These are phyloP conservation scores for Neofusicoccum laricinum DNA, from an alignment of 2,329 filamentous ascomycete species.

Conservation along the genomic window DNA sequence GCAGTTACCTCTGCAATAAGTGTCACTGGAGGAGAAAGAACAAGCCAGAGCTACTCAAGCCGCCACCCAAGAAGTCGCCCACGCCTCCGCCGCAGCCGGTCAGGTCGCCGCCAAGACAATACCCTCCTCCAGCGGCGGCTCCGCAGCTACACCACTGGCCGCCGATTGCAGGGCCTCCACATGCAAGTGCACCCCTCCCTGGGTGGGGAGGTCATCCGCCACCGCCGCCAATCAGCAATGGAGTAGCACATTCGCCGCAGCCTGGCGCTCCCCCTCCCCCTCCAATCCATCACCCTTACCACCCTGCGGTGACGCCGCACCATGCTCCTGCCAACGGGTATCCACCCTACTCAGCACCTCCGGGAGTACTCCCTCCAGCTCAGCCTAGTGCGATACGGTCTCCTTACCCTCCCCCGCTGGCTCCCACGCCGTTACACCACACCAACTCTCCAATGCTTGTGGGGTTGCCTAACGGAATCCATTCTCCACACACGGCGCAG, in stretches of 20 bases:
- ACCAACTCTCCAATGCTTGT: slow-evolving; percentile 27
- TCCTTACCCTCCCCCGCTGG: slow-evolving; percentile 29
- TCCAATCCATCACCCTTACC: slow-evolving; percentile 29
- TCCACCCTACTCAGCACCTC: slow-evolving; percentile 28
- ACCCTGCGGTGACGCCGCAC: slow-evolving; percentile 26
- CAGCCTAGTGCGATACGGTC: slow-evolving; percentile 24
- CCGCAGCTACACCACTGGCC: slow-evolving; percentile 23
- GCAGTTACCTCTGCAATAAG: slow-evolving; percentile 46
- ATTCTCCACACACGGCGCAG: slow-evolving; percentile 22
- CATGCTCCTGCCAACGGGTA: slow-evolving; percentile 32
- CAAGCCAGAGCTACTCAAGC: slow-evolving; percentile 26
- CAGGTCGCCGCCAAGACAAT: slow-evolving; percentile 32
- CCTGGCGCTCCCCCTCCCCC: slow-evolving; percentile 22
- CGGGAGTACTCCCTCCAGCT: slow-evolving; percentile 29
- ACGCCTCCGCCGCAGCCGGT: slow-evolving; percentile 19
- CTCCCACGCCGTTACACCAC: slow-evolving; percentile 29
- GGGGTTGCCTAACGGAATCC: slow-evolving; percentile 18
- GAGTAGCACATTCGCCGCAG: slow-evolving; percentile 27
- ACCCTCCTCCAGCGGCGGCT: slow-evolving; percentile 24
- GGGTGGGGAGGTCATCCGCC: slow-evolving; percentile 27
- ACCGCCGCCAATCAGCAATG: slow-evolving; percentile 27
- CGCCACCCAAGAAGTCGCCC: slow-evolving; percentile 29
- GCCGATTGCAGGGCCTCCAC: slow-evolving; percentile 22
- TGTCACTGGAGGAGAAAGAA: slow-evolving; percentile 47
- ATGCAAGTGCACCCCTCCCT: slow-evolving; percentile 27